Evolutionary conservation across 2,329 filamentous ascomycete genomes (phyloP).

Genomic region (Alternaria angustiovoidea): DNA sequence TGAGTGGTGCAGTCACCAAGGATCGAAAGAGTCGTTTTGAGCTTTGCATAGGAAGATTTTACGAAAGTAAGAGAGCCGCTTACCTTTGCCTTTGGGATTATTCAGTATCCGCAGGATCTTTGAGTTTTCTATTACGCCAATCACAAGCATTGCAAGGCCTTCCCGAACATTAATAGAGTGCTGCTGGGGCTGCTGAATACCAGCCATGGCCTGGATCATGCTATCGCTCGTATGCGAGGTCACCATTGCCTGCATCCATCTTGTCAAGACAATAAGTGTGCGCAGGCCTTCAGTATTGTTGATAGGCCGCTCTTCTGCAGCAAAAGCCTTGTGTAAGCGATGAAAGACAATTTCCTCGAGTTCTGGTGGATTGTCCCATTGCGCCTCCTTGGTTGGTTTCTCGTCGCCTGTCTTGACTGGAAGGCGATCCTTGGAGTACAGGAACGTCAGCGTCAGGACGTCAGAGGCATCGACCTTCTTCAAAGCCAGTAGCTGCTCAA

Average conservation of each 20-base stretch:
- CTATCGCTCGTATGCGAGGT: constrained; percentile 50
- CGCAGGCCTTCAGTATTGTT: constrained; percentile 42
- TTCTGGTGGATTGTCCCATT: constrained; percentile 46
- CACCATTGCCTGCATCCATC: constrained; percentile 53
- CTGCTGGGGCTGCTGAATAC: constrained; percentile 57
- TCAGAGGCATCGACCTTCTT: constrained; percentile 48
- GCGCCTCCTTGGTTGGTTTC: constrained; percentile 28
- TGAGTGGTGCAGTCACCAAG: constrained; percentile 5
- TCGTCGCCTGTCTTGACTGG: constrained; percentile 31
- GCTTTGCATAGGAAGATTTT: not conserved
- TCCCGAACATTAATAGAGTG: constrained; percentile 70
- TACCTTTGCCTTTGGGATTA: constrained; percentile 64
- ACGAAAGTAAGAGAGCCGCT: constrained; percentile 14
- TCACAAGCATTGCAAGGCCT: constrained; percentile 69
- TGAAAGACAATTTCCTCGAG: constrained; percentile 50
- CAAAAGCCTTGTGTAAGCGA: constrained; percentile 47
- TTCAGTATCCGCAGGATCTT: constrained; percentile 64
- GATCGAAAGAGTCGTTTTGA: not conserved
- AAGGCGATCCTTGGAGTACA: constrained; percentile 46
- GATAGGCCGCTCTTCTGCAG: constrained; percentile 43
- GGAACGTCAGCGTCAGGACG: constrained; percentile 42
- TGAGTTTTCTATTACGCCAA: constrained; percentile 68
- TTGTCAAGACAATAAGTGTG: constrained; percentile 41
- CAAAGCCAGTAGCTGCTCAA: constrained; percentile 44
- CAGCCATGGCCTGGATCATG: constrained; percentile 52